Base-by-base conservation (phyloP, 2,329 filamentous ascomycete genomes). In the Clonostachys sp. region DNA sequence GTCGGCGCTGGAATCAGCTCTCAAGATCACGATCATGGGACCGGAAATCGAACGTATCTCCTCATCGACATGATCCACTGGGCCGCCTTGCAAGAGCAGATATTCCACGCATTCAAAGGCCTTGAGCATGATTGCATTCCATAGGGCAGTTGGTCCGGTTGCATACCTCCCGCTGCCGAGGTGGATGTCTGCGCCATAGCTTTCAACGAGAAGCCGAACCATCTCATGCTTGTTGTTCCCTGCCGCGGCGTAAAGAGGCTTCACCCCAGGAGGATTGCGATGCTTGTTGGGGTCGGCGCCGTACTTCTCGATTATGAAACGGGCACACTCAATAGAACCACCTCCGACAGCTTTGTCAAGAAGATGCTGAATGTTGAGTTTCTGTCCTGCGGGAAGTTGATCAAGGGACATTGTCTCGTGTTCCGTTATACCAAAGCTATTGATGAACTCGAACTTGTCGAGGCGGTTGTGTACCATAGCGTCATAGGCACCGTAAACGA, bases 391-490 rank as follows among this genome's bases (percentile, higher is more conserved):
- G 5, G 47, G 47, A 10, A 39, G 42, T 13, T 41, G 34, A 39
- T 45, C 36, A 13, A 48, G 43, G 38, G 47, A 48, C 47, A 48
- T 48, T 5, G 42, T 48, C 9, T 45, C 42, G 12, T 48, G 47
- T 33, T 47, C 45, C 5, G 17, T 33, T 20, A 45, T 35, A 34
- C 41, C 45, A 18, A 52, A 42, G 42, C 48, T 30, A 42, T 50
- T 34, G 43, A 53, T 47, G 38, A 50, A 48, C 42, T 50, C 47
- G 48, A 52, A 52, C 39, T 47, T 49, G 9, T 30, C 24, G 24
- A 30, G 24, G 24, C 24, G 24, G 9, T 30, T 30, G 8, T 30
- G 2, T 30, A 30, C 9, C 9, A 30, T 30, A 30, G 24, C 24
- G 13, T 50, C 35, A 40, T 48, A 48, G n/a, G 47, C 47, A 9